A percentile compares a stretch with the other conserved stretches of the same genome.
Evolutionary conservation across 805 yeast genomes (phyloP).

Genomic region (Yarrowia alimentaria): DNA sequence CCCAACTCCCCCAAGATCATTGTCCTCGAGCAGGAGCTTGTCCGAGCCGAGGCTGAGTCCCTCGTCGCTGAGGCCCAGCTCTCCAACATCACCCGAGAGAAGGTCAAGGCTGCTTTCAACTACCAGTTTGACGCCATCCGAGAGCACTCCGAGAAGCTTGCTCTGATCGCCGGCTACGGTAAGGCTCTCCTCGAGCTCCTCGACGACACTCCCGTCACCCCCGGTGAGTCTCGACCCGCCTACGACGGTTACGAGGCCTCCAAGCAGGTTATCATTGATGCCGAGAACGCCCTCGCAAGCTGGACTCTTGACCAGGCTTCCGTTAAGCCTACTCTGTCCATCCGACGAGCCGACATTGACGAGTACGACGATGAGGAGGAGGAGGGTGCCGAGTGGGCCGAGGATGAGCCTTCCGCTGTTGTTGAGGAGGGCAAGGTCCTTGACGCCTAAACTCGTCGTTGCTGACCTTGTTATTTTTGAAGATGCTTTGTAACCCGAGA

Average conservation of each 20-base stretch:
- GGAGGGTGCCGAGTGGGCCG: constrained; percentile 43
- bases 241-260: constrained; percentile 98
- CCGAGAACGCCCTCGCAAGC: constrained; percentile 89
- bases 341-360: constrained; percentile 72
- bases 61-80: constrained; percentile 98
- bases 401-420: constrained; percentile 37
- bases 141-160: constrained; percentile 93
- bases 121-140: constrained; percentile 94
- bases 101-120: constrained; percentile 94
- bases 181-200: constrained; percentile 92
- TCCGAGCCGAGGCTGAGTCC: constrained; percentile 98
- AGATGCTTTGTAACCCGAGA: background rate
- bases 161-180: constrained; percentile 98
- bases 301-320: constrained; percentile 97
- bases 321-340: constrained; percentile 87
- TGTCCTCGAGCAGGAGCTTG: constrained; percentile 96
- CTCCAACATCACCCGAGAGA: constrained; percentile 96
- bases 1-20: constrained; percentile 95
- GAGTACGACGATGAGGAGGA: constrained; percentile 50
- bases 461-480: constrained; percentile 13
- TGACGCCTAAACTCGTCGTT: constrained; percentile 27
- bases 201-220: constrained; percentile 96
- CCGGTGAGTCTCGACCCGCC: constrained; percentile 98
- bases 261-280: constrained; percentile 95
- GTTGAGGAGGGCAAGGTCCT: constrained; percentile 34